phyloP scores from a whole-genome alignment of 1,139 yeast species.

The Eremothecium sinecaudum region DNA sequence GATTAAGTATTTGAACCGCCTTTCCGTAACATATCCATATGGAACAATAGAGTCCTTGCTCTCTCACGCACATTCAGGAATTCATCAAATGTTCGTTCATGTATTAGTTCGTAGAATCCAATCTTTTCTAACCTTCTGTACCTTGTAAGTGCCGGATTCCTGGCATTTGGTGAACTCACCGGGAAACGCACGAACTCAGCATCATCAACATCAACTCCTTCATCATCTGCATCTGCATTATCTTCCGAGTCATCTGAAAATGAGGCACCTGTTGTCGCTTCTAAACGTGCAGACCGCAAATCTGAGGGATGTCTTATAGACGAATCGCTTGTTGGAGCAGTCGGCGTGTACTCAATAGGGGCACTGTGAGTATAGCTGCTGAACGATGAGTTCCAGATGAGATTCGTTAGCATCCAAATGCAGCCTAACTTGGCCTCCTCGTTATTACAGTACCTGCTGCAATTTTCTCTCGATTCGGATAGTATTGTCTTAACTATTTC shows the following conservation, averaged over 20 bases:
- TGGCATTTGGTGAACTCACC: constrained; percentile 9
- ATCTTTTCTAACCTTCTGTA: constrained; percentile 23
- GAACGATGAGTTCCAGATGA: constrained; percentile 41
- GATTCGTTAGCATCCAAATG: constrained; percentile 50
- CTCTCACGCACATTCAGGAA: constrained; percentile 27
- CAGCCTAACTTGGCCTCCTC: constrained; percentile 43
- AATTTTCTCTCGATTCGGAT: constrained; percentile 15
- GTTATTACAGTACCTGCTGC: constrained; percentile 30
- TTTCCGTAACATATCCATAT: constrained; percentile 25
- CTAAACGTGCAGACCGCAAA: constrained; percentile 3
- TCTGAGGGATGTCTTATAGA: not conserved
- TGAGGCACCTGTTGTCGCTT: constrained; percentile 6
- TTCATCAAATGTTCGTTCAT: constrained; percentile 23
- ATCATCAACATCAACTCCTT: constrained; percentile 13
- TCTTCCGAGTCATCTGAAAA: constrained; percentile 10
- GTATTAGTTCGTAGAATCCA: constrained; percentile 20
- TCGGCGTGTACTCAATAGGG: constrained; percentile 22
- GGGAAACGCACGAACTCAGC: constrained; percentile 19
- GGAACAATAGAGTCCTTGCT: constrained; percentile 27
- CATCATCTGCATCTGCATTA: constrained; percentile 7
- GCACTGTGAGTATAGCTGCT: constrained; percentile 10
- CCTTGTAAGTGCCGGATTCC: constrained; percentile 20
- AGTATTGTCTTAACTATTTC: constrained; percentile 31
- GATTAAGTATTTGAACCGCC: constrained; percentile 9
- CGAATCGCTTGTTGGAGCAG: constrained; percentile 4